Percentiles rank a stretch among this genome's conserved stretches.
These are phyloP conservation scores for Pseudogymnoascus destructans DNA, from an alignment of 2,329 filamentous ascomycete species.

Conservation along the genomic window DNA sequence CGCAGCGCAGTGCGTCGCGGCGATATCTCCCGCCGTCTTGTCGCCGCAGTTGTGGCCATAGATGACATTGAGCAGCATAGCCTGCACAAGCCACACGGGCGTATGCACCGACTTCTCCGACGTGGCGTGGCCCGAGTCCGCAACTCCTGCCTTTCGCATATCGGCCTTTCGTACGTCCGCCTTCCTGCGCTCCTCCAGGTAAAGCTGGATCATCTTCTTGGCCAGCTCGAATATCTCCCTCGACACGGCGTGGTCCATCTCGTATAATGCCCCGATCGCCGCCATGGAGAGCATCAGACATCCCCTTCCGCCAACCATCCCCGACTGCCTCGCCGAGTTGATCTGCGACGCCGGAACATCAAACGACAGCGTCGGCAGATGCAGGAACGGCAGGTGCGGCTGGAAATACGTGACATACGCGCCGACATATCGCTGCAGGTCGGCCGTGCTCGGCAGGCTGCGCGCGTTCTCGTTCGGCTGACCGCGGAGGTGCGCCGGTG, in stretches of 20 bases:
- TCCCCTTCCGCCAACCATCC: conserved; percentile 61
- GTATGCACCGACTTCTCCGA: conserved; percentile 57
- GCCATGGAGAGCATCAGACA: conserved; percentile 82
- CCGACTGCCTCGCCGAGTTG: conserved; percentile 44
- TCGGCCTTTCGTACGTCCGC: conserved; percentile 60
- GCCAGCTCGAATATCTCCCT: conserved; percentile 82
- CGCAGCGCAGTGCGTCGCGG: conserved; percentile 80
- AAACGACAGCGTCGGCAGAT: conserved; percentile 84
- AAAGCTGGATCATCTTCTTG: conserved; percentile 89
- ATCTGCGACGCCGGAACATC: conserved; percentile 59
- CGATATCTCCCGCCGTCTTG: conserved; percentile 80
- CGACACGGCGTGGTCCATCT: conserved; percentile 66
- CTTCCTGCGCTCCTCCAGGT: conserved; percentile 81
- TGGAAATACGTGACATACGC: conserved; percentile 89
- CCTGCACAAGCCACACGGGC: conserved; percentile 88
- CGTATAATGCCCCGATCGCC: conserved; percentile 73
- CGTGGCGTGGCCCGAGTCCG: conserved; percentile 34
- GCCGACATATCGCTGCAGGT: conserved; percentile 80
- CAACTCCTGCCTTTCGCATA: conserved; percentile 37
- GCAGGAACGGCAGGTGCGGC: conserved; percentile 87
- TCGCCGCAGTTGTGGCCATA: conserved; percentile 93
- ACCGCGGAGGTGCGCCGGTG: conserved; percentile 38
- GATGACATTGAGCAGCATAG: conserved; percentile 91
- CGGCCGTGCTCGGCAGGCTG: conserved; percentile 63
- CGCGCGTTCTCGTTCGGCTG: conserved; percentile 38